Evolutionary conservation across 495 filamentous ascomycete species (phyloP).

Genomic region (Glonium stellatum): DNA sequence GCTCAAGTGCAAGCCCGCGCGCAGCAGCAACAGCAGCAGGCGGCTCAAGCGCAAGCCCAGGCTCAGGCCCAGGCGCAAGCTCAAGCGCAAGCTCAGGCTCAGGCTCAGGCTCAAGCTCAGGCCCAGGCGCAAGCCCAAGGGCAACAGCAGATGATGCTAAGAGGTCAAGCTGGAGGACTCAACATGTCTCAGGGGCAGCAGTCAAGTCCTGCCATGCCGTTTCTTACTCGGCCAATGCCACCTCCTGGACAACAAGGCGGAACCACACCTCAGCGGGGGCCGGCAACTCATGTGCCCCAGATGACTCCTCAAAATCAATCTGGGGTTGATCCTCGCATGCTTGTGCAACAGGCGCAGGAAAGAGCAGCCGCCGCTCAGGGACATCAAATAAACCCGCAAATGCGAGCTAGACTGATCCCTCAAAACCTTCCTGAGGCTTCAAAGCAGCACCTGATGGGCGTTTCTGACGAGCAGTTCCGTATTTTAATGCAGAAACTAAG

Average conservation of each 20-base stretch:
- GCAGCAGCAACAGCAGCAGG: constrained; percentile 29
- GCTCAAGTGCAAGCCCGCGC: constrained; percentile 37
- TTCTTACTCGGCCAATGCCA: constrained; percentile 53
- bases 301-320: constrained; percentile 19
- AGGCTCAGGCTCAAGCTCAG: constrained; percentile 26
- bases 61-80: constrained; percentile 42
- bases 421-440: constrained; percentile 12
- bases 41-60: constrained; percentile 36
- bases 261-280: constrained; percentile 26
- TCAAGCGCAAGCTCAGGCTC: constrained; percentile 37
- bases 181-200: constrained; percentile 41
- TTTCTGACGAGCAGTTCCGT: constrained; percentile 20
- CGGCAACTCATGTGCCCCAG: constrained; percentile 15
- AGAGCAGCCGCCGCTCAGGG: constrained; percentile 16
- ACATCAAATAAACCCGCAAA: constrained; percentile 18
- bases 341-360: constrained; percentile 26
- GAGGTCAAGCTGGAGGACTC: constrained; percentile 44
- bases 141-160: constrained; percentile 39
- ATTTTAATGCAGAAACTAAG: constrained; percentile 6
- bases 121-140: constrained; percentile 39
- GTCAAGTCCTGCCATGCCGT: constrained; percentile 52
- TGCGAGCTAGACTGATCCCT: constrained; percentile 13
- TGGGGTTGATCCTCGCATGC: constrained; percentile 20
- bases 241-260: constrained; percentile 32
- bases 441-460: constrained; percentile 22